Evolutionary conservation across 371 early-diverging fungal species (phyloP).

Genomic region (Conidiobolus incongruus): DNA sequence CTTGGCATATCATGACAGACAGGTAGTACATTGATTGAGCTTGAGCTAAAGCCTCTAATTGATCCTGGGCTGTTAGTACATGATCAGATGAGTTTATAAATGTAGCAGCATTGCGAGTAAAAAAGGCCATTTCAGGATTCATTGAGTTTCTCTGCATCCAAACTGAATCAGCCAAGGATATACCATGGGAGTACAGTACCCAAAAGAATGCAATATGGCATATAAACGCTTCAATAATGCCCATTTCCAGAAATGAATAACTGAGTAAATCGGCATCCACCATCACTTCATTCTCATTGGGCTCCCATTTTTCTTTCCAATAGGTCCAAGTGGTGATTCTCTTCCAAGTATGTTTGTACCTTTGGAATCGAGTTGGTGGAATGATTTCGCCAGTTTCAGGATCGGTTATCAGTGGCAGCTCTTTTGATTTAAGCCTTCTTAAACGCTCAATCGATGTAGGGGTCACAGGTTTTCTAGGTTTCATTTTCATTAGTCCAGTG

Average conservation of each 20-base stretch:
- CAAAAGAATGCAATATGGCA: constrained; percentile 50
- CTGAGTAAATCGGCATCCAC: constrained; percentile 66
- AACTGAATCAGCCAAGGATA: constrained; percentile 8
- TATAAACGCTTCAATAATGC: constrained; percentile 55
- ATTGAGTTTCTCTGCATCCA: not conserved
- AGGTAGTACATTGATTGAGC: no score
- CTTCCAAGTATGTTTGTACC: constrained; percentile 11
- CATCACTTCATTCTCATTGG: constrained; percentile 53
- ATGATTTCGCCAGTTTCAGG: no score
- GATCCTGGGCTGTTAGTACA: constrained; percentile 18
- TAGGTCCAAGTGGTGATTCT: constrained; percentile 22
- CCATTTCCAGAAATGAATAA: no score
- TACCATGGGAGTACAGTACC: constrained; percentile 22
- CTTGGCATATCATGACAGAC: no score
- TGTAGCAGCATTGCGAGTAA: no score
- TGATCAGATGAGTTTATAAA: constrained; percentile 17
- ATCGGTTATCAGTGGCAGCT: no score
- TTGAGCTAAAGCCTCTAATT: constrained; percentile 26
- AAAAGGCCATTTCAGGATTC: no score
- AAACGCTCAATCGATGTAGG: no score
- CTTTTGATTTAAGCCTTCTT: no score
- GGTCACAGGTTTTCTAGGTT: constrained; percentile 71
- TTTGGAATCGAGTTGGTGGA: no score
- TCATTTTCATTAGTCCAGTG: constrained; percentile 59
- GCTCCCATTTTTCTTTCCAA: constrained; percentile 36